Conservation (phyloP, 768 basidiomycete species). For the Rhizopogon rudus region DNA sequence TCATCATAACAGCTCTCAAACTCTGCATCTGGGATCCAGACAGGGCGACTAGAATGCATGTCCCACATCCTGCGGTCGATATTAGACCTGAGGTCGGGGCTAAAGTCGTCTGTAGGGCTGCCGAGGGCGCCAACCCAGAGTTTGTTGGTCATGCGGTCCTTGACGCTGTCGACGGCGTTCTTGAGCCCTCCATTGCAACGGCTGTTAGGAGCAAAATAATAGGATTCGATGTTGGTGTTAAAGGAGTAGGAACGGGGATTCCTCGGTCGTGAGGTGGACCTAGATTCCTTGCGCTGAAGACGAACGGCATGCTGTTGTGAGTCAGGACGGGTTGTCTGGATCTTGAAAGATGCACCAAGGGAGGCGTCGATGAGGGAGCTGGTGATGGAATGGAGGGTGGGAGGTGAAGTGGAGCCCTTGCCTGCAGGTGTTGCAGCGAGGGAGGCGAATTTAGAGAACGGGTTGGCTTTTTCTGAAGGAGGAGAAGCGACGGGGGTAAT, state of each 20-base stretch:
- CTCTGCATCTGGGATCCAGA: constrained; percentile 81
- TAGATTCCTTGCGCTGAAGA: constrained; percentile 45
- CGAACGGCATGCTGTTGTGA: constrained; percentile 25
- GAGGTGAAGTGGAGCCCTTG: constrained; percentile 12
- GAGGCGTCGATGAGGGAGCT: constrained; percentile 21
- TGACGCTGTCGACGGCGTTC: constrained; percentile 73
- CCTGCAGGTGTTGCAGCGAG: constrained; percentile 25
- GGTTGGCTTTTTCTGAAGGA: constrained; percentile 48
- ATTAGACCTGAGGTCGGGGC: constrained; percentile 46
- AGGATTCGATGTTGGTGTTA: constrained; percentile 24
- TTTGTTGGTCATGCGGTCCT: constrained; percentile 43
- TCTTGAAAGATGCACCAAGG: constrained; percentile 36
- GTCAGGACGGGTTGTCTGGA: constrained; percentile 46
- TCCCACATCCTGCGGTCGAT: constrained; percentile 49
- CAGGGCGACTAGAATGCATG: constrained; percentile 41
- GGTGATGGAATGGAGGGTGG: constrained; percentile 3
- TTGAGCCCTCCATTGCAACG: constrained; percentile 82
- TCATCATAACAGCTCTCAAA: constrained; percentile 80
- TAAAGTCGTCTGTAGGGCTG: constrained; percentile 60
- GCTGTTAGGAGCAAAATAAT: constrained; percentile 54
- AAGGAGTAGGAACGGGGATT: constrained; percentile 28
- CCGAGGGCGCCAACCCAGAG: constrained; percentile 75
- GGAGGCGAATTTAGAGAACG: constrained; percentile 47
- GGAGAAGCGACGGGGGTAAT: constrained; percentile 37
- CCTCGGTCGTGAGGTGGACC: constrained; percentile 42